Evolutionary conservation across 805 yeast species (phyloP), one percentile per base, ranked within the genome.

Genomic region (Candida stauntonica): DNA sequence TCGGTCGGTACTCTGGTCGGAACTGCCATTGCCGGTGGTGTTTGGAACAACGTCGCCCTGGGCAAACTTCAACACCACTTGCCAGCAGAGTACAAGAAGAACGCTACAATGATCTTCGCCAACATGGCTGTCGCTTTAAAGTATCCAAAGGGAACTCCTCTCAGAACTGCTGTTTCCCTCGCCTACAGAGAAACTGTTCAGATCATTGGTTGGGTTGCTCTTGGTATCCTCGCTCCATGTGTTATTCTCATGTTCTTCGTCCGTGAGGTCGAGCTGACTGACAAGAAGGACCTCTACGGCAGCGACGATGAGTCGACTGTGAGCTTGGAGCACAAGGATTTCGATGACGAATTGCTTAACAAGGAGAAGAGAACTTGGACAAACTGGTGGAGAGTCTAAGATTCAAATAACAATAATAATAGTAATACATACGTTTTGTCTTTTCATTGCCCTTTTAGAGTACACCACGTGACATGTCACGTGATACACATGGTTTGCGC

Each of bases 171-270:
- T 17, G 54, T 58, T 28, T 55, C 57, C 7, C 43, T 48, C 32
- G 55, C 61, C 12, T 57, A 60, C 44, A 44, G 57, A 38, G 62
- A 58, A 42, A 52, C 62, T 4, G 20, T 24, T 8, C 62, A 60
- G 43, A 36, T 54, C 14, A 52, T 58, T 33, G 61, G 61, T 7
- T 58, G 57, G 55, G 35, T 41, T 17, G 51, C 51, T 18, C 36
- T 58, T 26, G 64, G 60, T 7, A 35, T 58, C 5, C 41, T 54
- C 9, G 51, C 44, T 7, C 60, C 60, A 23, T 46, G 47, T 49
- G 33, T 59, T 31, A 35, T 54, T 19, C 34, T 56, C 26, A 52
- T 58, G 62, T 54, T 46, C 45, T 57, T 56, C 24, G 41, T 57
- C 17, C 32, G 41, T 17, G 54, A 55, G 27, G 47, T 55, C 12